Evolutionary conservation across 2,329 filamentous ascomycete species (phyloP).

Genomic region (Botrytis galanthina): DNA sequence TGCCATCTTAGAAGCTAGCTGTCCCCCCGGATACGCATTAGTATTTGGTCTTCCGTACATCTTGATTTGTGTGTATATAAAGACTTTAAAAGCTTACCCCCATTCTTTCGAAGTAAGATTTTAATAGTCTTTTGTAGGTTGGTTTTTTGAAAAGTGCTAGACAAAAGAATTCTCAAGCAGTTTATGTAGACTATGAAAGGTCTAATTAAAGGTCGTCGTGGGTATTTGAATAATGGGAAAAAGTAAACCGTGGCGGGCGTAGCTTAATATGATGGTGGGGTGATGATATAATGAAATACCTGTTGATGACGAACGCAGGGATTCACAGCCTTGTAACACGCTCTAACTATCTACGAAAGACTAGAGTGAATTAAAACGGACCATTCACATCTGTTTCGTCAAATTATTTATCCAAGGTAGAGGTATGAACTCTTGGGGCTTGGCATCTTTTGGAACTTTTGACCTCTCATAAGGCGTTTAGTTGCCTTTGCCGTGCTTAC

Average conservation of each 20-base stretch:
- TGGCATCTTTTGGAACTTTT: neutral
- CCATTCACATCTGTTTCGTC: neutral
- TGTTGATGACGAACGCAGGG: conserved; percentile 14
- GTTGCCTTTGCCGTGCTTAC: neutral
- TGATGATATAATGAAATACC: conserved; percentile 5
- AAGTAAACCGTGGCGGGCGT: neutral
- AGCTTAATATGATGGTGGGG: conserved; percentile 10
- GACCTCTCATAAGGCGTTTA: neutral
- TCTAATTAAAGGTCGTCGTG: neutral
- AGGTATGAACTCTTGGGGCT: neutral
- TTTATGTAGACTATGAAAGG: neutral
- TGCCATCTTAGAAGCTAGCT: conserved; percentile 22
- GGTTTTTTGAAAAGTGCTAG: neutral
- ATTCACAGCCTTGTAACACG: conserved; percentile 3
- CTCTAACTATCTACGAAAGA: neutral
- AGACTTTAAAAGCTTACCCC: conserved; percentile 22
- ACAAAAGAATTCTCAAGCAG: neutral
- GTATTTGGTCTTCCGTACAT: conserved; percentile 18
- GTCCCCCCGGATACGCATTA: conserved; percentile 15
- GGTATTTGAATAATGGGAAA: neutral
- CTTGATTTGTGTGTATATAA: neutral
- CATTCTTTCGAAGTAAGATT: conserved; percentile 18
- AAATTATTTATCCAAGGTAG: neutral
- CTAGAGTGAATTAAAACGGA: neutral
- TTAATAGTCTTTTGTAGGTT: conserved; percentile 11